Evolutionary conservation across 2,329 filamentous ascomycete genomes (phyloP), one percentile per base, ranked within the genome.

Genomic region (Diaporthe helianthi): DNA sequence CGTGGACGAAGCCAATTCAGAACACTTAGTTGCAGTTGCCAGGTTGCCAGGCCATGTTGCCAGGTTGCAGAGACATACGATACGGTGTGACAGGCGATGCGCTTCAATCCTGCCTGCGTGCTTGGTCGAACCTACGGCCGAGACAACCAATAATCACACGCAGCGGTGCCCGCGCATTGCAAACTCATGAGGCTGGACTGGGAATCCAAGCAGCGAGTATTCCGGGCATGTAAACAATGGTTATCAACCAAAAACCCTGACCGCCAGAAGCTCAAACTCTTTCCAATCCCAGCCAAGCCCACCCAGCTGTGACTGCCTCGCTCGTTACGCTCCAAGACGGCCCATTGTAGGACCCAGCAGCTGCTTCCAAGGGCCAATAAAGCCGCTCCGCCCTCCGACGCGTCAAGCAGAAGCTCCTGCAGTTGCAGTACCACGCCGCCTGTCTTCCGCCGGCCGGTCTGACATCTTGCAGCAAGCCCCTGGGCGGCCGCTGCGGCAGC

Each of bases 211-310:
- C 49, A 52, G 51, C 33, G 17, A 24, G 24, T 24, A 64, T 3
- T 24, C 7, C 9, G 19, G 9, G 26, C 51, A 53, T n/a, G 55
- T 61, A 55, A 64, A 49, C 24, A 65, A 53, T 53, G 47, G 31
- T 19, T 52, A 10, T 51, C n/a, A 22, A 69, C 53, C 68, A 69
- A 36, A 60, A 44, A 67, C 53, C 55, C 41, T 70, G 68, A 70
- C 68, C 54, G 68, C 53, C 51, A 70, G 22, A 68, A 69, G n/a
- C 47, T 58, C 65, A 65, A 69, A 68, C 38, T 36, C 31, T 46
- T 70, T 51, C 52, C 49, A 58, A 49, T 65, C 29, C 17, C 46
- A 44, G 52, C 44, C 61, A 66, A 55, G 61, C 12, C 65, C 29
- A 66, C 12, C 65, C 29, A 66, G 53, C 53, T 51, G 65, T 55